phyloP scores from a whole-genome alignment of 495 filamentous ascomycete species.

The Lichina pygmaea region DNA sequence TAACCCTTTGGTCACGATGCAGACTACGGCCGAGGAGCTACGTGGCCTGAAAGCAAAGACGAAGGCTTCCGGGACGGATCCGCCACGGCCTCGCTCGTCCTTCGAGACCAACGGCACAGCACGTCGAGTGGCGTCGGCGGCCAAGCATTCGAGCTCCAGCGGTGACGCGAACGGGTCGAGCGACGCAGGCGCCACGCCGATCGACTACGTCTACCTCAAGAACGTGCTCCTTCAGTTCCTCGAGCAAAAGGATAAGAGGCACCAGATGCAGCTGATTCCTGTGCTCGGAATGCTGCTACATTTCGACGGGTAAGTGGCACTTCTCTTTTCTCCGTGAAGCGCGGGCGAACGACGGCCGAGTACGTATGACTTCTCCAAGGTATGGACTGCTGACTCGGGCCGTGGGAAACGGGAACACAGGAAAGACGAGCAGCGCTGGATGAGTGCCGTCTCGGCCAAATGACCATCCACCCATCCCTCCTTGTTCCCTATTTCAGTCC shows the following conservation, averaged over 20 bases:
- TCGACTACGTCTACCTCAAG: conserved; percentile 78
- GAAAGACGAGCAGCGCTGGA: conserved; percentile 74
- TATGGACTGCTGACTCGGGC: conserved; percentile 1
- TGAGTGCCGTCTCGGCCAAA: conserved; percentile 40
- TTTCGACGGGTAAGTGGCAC: conserved; percentile 52
- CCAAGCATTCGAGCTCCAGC: not conserved
- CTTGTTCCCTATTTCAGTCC: no score
- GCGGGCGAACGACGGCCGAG: not conserved
- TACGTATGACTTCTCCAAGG: not conserved
- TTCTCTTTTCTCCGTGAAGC: not conserved
- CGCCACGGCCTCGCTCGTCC: conserved; percentile 32
- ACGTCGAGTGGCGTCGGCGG: not conserved
- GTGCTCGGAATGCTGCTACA: conserved; percentile 74
- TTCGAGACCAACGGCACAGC: conserved; percentile 10
- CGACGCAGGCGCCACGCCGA: conserved; percentile 10
- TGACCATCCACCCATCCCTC: conserved; percentile 5
- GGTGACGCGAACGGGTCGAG: conserved; percentile 4
- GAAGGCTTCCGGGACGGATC: conserved; percentile 15
- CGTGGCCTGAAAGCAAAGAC: conserved; percentile 14
- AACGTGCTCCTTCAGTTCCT: conserved; percentile 86
- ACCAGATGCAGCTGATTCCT: conserved; percentile 73
- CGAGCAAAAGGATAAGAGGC: conserved; percentile 77
- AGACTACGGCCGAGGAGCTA: conserved; percentile 22
- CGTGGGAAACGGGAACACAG: conserved; percentile 14
- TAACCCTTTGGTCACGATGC: not conserved